Base-by-base conservation (phyloP, 208 protist genomes). In the Leishmania turanica region DNA sequence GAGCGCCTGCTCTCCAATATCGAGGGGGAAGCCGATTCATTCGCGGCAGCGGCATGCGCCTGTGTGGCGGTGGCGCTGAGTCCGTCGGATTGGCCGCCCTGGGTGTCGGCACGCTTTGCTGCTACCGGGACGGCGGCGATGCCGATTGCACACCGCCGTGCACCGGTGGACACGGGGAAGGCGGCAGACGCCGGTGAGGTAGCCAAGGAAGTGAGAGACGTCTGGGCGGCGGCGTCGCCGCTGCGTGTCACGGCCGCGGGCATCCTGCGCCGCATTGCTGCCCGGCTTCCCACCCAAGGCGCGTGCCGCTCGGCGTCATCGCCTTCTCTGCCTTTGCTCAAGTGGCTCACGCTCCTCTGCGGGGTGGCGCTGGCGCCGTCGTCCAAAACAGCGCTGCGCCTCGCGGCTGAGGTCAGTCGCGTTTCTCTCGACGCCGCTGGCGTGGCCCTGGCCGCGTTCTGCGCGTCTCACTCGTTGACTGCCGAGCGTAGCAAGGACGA, bases 51-150 rank as follows among this genome's bases (percentile, higher is more conserved):
- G 60, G 58, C 86, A 5, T 89, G 82, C 51, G 88, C 90, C 11
- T 93, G 90, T 70, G 88, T 84, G 19, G 88, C 86, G 3, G 83
- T 87, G 54, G 73, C 78, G 49, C 69, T 87, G 53, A 75, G 76
- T 15, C 60, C 80, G 21, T 49, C 65, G 31, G 77, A 87, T 34
- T 91, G 87, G 87, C 87, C 87, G 8, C 45, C 81, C 11, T 88
- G 85, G 80, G 72, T 90, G 13, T 34, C 81, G 19, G 68, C 73
- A 3, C 83, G 77, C 31, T 84, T 86, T 74, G 27, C 31, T 19
- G 17, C 81, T 17, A 68, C 64, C 24, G 81, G 81, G 64, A 77
- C 53, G 68, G 78, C 83, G 17, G 42, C 75, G 40, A 15, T 58
- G 15, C 81, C 81, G 17, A 54, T 84, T 9, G 27, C 64, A 24